Evolutionary conservation across 495 filamentous ascomycete genomes (phyloP), one percentile per base, ranked within the genome.

Genomic region (Poronia punctata): DNA sequence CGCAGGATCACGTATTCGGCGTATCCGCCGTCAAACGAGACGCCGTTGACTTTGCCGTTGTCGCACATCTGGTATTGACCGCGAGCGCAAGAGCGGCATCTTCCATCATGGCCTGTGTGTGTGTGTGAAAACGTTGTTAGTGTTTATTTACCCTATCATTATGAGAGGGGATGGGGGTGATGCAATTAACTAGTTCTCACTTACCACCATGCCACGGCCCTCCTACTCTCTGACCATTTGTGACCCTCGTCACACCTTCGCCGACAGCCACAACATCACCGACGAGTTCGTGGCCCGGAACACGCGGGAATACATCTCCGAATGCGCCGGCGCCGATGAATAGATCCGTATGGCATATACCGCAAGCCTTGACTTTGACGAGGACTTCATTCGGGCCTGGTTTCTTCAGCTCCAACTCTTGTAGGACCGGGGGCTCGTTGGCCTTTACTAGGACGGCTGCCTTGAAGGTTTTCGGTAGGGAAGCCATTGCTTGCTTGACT

Each of bases 1-100:
- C 75, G 70, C 9, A 87, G 62, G 14, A 68, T 54, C 48, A 69
- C 71, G 61, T 83, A 86, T 58, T 87, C 72, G 8, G 72, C 80
- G 54, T 82, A 79, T 18, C 76, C 76, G 18, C 76, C 75, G 20
- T 68, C 57, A 40, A 54, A 57, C 4, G 67, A 68, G 8, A 71
- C 62, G 11, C 78, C 76, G 50, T 78, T 82, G 48, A 79, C 49
- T 1, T 47, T 43, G 17, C 43, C 43, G 43, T 67, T 64, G 23
- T 70, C 56, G 56, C 78, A 80, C 64, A 77, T 74, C 40, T 79
- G 72, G 49, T 60, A 72, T n/a, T 59, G 54, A 10, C 70, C 70
- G 39, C 67, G 64, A 15, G 60, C 49, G 52, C 72, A 79, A 21
- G 62, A 47, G 11, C 56, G 56, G 55, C 75, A 79, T 0, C 54